These are phyloP conservation scores for Sclerospora graminicola DNA, from an alignment of 352 stramenopile genomes.

Conservation along the genomic window DNA sequence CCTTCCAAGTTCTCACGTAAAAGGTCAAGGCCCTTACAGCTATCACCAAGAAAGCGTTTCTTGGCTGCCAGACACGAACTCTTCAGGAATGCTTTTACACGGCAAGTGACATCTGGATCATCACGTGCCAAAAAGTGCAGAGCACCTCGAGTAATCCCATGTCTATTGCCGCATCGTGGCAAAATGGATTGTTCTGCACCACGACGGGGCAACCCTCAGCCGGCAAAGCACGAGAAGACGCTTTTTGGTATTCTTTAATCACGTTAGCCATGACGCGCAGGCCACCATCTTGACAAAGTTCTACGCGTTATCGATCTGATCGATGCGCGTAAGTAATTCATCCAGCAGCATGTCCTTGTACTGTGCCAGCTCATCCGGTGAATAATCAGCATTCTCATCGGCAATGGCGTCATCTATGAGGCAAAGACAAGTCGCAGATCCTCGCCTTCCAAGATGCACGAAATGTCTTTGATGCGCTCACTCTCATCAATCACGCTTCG, in stretches of 20 bases:
- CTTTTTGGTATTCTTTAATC: slow-evolving; percentile 41
- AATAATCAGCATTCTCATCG: slow-evolving; percentile 26
- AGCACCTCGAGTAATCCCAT: slow-evolving; percentile 60
- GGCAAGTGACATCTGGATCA: slow-evolving; percentile 56
- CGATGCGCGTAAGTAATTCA: too few relatives aligned
- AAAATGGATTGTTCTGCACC: too few relatives aligned
- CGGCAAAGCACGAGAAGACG: slow-evolving; percentile 46
- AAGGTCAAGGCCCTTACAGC: too few relatives aligned
- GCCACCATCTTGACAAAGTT: slow-evolving; percentile 81
- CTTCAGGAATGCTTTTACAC: slow-evolving; percentile 69
- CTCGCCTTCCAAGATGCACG: slow-evolving; percentile 72
- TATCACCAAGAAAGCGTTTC: slow-evolving; percentile 47
- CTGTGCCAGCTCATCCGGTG: slow-evolving; percentile 52
- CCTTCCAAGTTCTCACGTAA: too few relatives aligned
- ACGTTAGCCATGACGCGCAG: slow-evolving; percentile 46
- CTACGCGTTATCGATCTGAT: too few relatives aligned
- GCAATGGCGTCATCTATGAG: slow-evolving; percentile 25
- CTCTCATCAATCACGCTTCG: slow-evolving; percentile 79
- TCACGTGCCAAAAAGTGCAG: slow-evolving; percentile 47
- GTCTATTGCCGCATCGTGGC: too few relatives aligned
- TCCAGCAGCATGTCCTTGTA: slow-evolving; percentile 85
- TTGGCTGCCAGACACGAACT: slow-evolving; percentile 75
- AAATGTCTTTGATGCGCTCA: slow-evolving; percentile 74
- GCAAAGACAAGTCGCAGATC: slow-evolving; percentile 62
- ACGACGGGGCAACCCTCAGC: slow-evolving; percentile 73